Evolutionary conservation across 2,329 filamentous ascomycete genomes (phyloP).

Genomic region (Aureobasidium pullulans): DNA sequence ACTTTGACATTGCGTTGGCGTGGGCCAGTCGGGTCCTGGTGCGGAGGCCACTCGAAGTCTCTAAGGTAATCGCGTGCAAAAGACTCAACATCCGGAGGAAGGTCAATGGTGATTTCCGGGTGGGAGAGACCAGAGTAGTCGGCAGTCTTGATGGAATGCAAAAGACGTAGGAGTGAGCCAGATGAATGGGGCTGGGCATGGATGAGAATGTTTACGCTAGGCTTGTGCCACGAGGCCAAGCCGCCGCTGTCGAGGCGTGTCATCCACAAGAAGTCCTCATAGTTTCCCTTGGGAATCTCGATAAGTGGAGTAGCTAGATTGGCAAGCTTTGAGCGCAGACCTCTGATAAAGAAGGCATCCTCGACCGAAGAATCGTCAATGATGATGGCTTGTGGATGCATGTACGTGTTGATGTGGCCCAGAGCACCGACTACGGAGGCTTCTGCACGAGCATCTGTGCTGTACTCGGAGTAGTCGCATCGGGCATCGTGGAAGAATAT

Average conservation of each 20-base stretch:
- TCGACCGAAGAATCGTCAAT: constrained; percentile 62
- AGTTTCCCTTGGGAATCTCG: constrained; percentile 59
- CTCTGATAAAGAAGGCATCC: constrained; percentile 59
- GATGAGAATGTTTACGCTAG: constrained; percentile 74
- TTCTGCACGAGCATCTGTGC: constrained; percentile 63
- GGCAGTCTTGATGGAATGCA: constrained; percentile 66
- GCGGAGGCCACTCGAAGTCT: constrained; percentile 61
- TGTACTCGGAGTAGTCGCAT: constrained; percentile 62
- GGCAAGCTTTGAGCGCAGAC: constrained; percentile 49
- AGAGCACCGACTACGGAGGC: constrained; percentile 58
- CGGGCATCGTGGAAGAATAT: constrained; percentile 67
- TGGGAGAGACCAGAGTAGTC: constrained; percentile 64
- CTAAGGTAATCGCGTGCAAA: constrained; percentile 57
- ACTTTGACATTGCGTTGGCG: constrained; percentile 51
- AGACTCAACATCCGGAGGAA: constrained; percentile 63
- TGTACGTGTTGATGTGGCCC: constrained; percentile 61
- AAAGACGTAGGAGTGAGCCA: constrained; percentile 66
- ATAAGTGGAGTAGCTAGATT: constrained; percentile 57
- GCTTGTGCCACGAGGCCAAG: constrained; percentile 68
- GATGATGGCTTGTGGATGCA: constrained; percentile 71
- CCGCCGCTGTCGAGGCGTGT: constrained; percentile 67
- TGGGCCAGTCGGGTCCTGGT: constrained; percentile 38
- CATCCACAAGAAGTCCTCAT: constrained; percentile 66
- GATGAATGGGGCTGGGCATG: constrained; percentile 65
- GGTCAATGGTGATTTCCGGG: constrained; percentile 76